Evolutionary conservation across 2,329 filamentous ascomycete species (phyloP), one percentile per base, ranked within the genome.

Genomic region (Fusarium sp.): DNA sequence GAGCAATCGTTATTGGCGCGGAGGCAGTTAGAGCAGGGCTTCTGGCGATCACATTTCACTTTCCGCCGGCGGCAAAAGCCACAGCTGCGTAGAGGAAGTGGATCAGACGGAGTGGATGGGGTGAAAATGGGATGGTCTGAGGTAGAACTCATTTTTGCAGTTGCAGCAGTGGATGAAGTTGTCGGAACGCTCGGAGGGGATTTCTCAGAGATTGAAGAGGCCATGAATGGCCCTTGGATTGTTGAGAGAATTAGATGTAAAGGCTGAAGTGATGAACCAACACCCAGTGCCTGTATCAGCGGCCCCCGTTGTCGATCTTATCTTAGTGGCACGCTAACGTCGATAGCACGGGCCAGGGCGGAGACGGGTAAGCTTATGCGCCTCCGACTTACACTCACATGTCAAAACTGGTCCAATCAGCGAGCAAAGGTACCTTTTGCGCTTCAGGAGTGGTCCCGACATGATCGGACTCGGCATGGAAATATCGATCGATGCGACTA

Each of bases 151-250:
- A 18, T 32, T 18, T 4, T 9, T 3, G 28, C 28, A 1, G 4
- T n/a, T 9, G 3, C 15, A 2, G 10, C 1, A 2, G 5, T 5
- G 5, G 1, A 18, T 9, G 10, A 12, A 18, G 21, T 9, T 0
- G 0, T 9, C 10, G 28, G 16, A 13, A 21, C 0, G 0, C 9
- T 12, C 18, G n/a, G 21, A 9, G 38, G 19, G 5, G 16, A 5
- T 0, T 1, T 16, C 0, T 0, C 6, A 15, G 52, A 5, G 3
- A 9, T 4, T 4, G 16, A 1, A 1, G 33, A 40, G 1, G 38
- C 33, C 42, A 58, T 62, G 9, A 12, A 18, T 4, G 0, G 13
- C 2, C 4, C 18, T 3, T 28, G 21, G 10, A 30, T 6, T 6
- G 15, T 37, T 28, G 30, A 21, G 9, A 25, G 16, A 30, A 13